Evolutionary conservation across 106 monocot genomes (phyloP), one percentile per base, ranked within the genome.

Genomic region (Ottelia alismoides): DNA sequence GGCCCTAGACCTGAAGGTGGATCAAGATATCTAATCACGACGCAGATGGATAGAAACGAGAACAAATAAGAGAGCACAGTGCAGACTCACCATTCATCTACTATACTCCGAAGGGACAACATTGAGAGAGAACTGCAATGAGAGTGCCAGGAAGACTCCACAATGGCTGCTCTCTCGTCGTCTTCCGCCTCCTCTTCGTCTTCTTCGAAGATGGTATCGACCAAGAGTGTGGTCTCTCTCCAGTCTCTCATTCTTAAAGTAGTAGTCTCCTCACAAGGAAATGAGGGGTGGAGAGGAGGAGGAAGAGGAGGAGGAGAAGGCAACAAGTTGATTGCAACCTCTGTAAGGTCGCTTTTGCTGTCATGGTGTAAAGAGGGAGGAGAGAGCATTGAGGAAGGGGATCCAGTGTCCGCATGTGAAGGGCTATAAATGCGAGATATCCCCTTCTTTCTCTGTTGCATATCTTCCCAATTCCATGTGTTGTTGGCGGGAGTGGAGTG

Each of bases 191-290:
- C n/a, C n/a, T 72, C 76, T 27, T 70, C 59, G 18, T 84, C 75
- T 47, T 79, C 80, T 75, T 87, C 86, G 28, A 74, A 87, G 61
- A 87, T 87, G 22, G 86, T 87, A n/a, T 75, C 74, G 10, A 71
- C 78, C 11, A n/a, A n/a, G n/a, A n/a, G 24, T 48, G 18, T 25
- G 7, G 49, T 22, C n/a, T 19, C 29, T 12, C 25, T 22, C 1
- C 19, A 20, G 1, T 31, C 46, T 21, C 20, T 46, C 49, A 32
- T 20, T 27, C 11, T 68, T 20, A 16, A 14, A 10, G 5, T 14
- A 6, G 9, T 40, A 4, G 9, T 45, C 45, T 30, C 18, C 20
- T 2, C 22, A 20, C 14, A 27, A 19, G 21, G 11, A 18, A 2
- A 43, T 21, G 11, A 7, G 21, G 26, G 16, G 29, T 43, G 17